Percentiles rank a stretch among this genome's conserved stretches.
Conservation (phyloP, 306 rosid species). For the Alnus glutinosa region DNA sequence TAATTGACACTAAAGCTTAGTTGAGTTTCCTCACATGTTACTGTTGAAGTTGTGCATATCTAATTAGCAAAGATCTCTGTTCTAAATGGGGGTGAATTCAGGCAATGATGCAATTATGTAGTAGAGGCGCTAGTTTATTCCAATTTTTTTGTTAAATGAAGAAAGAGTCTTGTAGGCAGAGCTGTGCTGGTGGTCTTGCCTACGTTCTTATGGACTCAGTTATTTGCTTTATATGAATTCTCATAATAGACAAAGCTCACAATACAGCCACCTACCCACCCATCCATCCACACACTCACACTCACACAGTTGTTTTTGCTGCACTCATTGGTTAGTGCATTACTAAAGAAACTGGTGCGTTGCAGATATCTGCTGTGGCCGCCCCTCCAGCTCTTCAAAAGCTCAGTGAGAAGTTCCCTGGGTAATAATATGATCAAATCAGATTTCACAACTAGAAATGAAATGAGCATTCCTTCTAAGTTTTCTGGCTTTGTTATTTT, state of each 20-base stretch:
- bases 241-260: neutral
- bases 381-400: conserved; percentile 96
- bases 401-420: conserved; percentile 89
- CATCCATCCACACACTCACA: neutral
- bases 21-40: neutral
- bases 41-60: neutral
- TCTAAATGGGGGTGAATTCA: neutral
- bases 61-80: neutral
- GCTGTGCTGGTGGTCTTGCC: neutral
- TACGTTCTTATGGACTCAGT: neutral
- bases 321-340: conserved; percentile 7
- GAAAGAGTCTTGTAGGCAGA: neutral
- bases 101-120: neutral
- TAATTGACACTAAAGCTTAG: conserved; percentile 5
- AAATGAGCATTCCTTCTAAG: neutral
- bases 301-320: neutral
- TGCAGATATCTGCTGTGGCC: conserved; percentile 87
- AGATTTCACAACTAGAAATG: conserved; percentile 15
- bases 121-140: neutral
- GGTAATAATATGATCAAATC: conserved; percentile 46
- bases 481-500: conserved; percentile 27
- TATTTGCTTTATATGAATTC: neutral
- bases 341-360: conserved; percentile 3
- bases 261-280: neutral
- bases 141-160: neutral